phyloP scores from a whole-genome alignment of 106 monocot species.

The Dioscorea dumetorum region DNA sequence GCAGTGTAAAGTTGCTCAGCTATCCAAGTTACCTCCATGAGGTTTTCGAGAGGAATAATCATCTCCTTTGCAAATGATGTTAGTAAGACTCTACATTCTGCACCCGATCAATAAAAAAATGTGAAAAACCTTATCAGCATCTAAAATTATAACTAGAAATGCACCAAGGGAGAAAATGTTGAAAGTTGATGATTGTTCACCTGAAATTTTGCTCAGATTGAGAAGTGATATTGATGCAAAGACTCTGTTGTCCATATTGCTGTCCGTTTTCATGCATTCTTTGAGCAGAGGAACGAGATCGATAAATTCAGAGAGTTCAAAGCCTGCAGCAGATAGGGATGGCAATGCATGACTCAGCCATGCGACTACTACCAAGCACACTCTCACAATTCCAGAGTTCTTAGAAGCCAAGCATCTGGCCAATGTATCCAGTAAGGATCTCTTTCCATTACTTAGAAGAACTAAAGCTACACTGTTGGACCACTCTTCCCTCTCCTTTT shows the following conservation, averaged over 20 bases:
- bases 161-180: background rate
- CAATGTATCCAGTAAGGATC: constrained; percentile 28
- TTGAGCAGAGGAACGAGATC: constrained; percentile 27
- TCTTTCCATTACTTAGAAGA: constrained; percentile 33
- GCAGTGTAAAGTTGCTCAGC: constrained; percentile 18
- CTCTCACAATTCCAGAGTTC: constrained; percentile 15
- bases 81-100: constrained; percentile 34
- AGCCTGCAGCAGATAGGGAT: constrained; percentile 11
- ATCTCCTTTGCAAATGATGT: constrained; percentile 25
- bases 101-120: background rate
- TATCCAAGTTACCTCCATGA: constrained; percentile 28
- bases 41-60: constrained; percentile 12
- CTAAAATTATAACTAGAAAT: background rate
- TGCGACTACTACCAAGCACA: constrained; percentile 28
- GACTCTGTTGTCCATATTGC: constrained; percentile 21
- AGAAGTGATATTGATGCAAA: constrained; percentile 33
- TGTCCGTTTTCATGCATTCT: constrained; percentile 10
- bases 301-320: constrained; percentile 23
- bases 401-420: constrained; percentile 26
- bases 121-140: background rate
- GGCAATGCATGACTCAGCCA: constrained; percentile 42
- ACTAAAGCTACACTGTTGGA: constrained; percentile 17
- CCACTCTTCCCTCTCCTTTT: constrained; percentile 30
- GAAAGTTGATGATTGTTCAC: constrained; percentile 9
- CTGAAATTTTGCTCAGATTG: constrained; percentile 43